Percentiles rank a stretch among this genome's conserved stretches.
These are phyloP conservation scores for Gaultheria prostrata DNA, from an alignment of 148 eudicot genomes.

Conservation along the genomic window DNA sequence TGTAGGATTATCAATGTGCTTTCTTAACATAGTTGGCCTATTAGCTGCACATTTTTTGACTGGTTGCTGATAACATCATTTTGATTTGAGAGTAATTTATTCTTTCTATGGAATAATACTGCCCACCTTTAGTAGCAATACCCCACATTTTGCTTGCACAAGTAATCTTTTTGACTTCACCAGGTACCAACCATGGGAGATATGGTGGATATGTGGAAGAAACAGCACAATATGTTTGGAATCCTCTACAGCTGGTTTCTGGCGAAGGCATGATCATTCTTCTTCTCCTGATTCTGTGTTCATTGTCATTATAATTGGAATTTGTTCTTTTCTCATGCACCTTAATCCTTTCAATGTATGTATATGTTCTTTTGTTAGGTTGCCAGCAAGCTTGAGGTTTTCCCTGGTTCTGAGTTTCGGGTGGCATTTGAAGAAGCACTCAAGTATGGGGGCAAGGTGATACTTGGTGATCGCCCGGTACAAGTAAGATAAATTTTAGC, in stretches of 20 bases:
- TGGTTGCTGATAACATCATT: not conserved
- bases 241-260: conserved; percentile 97
- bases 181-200: conserved; percentile 86
- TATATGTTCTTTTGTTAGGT: conserved; percentile 35
- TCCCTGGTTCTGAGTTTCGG: conserved; percentile 96
- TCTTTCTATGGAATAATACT: not conserved
- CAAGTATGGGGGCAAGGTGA: conserved; percentile 87
- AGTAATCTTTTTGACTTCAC: conserved; percentile 16
- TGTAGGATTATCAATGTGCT: no score
- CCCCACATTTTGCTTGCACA: conserved; percentile 12
- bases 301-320: not conserved
- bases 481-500: conserved; percentile 49
- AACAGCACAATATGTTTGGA: conserved; percentile 78
- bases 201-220: conserved; percentile 94
- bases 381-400: conserved; percentile 87
- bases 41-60: not conserved
- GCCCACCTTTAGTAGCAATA: not conserved
- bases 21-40: not conserved
- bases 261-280: conserved; percentile 64
- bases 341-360: not conserved
- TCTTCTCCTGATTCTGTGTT: not conserved
- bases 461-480: conserved; percentile 99
- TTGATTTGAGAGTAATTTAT: not conserved
- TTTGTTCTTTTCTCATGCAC: not conserved
- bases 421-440: conserved; percentile 94